Conservation (phyloP, 2,329 filamentous ascomycete genomes). For the Lachnum nothofagi region DNA sequence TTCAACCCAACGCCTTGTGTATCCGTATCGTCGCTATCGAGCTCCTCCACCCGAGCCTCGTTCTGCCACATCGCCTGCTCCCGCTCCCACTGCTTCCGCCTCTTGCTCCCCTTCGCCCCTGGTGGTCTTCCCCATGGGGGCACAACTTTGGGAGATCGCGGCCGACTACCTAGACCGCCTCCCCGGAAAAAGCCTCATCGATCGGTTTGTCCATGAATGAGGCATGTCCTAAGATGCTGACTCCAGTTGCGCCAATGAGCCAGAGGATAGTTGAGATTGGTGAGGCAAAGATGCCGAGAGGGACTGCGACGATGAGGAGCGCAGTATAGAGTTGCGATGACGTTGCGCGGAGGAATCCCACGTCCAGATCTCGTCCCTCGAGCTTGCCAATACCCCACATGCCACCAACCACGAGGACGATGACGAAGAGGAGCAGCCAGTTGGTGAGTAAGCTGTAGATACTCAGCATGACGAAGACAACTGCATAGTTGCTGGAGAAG, state of each 20-base stretch:
- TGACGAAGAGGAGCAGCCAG: conserved; percentile 80
- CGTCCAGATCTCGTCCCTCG: conserved; percentile 78
- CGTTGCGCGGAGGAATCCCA: conserved; percentile 77
- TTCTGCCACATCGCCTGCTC: conserved; percentile 48
- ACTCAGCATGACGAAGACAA: conserved; percentile 88
- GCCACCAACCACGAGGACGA: conserved; percentile 77
- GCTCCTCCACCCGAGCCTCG: conserved; percentile 55
- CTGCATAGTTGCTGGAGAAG: conserved; percentile 97
- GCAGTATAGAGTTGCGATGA: conserved; percentile 92
- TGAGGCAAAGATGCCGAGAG: conserved; percentile 78
- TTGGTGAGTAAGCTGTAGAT: conserved; percentile 94
- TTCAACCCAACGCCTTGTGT: conserved; percentile 50
- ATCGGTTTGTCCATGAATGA: conserved; percentile 97
- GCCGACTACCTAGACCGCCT: conserved; percentile 99
- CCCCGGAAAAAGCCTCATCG: conserved; percentile 99
- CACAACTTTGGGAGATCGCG: conserved; percentile 93
- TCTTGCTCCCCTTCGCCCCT: conserved; percentile 71
- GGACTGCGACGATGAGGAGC: conserved; percentile 75
- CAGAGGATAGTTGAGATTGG: conserved; percentile 83
- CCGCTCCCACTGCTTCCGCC: conserved; percentile 47
- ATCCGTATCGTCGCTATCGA: conserved; percentile 55
- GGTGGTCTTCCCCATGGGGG: conserved; percentile 99
- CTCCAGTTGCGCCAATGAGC: conserved; percentile 92
- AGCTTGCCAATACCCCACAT: conserved; percentile 91
- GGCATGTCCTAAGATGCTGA: conserved; percentile 91